Evolutionary conservation across 2,329 filamentous ascomycete species (phyloP), one percentile per base, ranked within the genome.

Genomic region (Cladosporium sp.): DNA sequence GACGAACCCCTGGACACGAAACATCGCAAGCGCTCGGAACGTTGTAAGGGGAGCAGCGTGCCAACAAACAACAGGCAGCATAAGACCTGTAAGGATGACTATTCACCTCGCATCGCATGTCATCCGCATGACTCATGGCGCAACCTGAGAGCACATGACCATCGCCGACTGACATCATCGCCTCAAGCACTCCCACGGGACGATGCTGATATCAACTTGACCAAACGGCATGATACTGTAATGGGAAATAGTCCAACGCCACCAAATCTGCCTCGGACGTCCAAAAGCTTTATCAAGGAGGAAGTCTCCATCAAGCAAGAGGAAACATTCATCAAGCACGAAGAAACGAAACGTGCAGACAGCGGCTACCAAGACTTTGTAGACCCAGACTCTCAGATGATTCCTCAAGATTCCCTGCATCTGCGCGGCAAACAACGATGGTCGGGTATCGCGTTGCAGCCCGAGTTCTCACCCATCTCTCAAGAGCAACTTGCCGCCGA

Each of bases 401-500:
- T 64, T 10, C 51, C 61, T n/a, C 61, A 64, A 24, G 24, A 64
- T n/a, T 38, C 61, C 11, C 24, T 64, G 6, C 61, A 64, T 34
- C 49, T 64, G 36, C 51, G 51, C 15, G 36, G 61, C 8, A 57
- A 64, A 34, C 28, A 18, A 14, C 24, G 38, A 47, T 64, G 49
- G 49, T 4, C 61, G 32, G 60, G 60, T 10, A 57, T 64, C 18
- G 49, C 24, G n/a, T 34, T 55, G 8, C 71, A 74, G 58, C 72
- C 73, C 2, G 68, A 71, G 24, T 70, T 70, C 21, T 72, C 71
- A 8, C 71, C 73, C 5, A 93, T 95, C 8, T 89, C 88, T 0
- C 89, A 92, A 68, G 89, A 93, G 0, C 90, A 96, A 71, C 82
- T 97, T 0, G 87, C 92, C 0, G 87, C 88, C 0, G 92, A 97